Evolutionary conservation across 768 basidiomycete genomes (phyloP).

Genomic region (Lactifluus subvellereus): DNA sequence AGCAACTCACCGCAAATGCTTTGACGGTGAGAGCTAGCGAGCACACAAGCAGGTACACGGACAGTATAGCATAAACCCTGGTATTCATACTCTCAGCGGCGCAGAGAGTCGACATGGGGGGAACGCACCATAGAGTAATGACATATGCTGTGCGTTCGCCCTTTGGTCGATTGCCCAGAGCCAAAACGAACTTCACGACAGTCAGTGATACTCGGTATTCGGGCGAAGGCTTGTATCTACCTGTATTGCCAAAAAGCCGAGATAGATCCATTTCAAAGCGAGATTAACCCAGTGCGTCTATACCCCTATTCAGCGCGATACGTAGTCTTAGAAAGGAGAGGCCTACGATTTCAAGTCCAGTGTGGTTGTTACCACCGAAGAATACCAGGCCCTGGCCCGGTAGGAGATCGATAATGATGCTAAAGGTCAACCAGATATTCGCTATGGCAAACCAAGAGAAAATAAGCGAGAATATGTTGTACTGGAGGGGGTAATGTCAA

Average conservation of each 20-base stretch:
- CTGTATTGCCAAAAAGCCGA: conserved; percentile 78
- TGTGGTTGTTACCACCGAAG: conserved; percentile 56
- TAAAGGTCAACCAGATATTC: conserved; percentile 93
- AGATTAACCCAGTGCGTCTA: conserved; percentile 89
- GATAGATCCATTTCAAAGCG: conserved; percentile 79
- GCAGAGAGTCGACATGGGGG: not conserved
- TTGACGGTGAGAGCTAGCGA: conserved; percentile 78
- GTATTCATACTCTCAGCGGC: conserved; percentile 9
- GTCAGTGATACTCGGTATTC: not conserved
- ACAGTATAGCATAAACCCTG: conserved; percentile 79
- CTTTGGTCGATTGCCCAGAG: conserved; percentile 79
- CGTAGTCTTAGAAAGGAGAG: not conserved
- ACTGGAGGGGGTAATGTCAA: conserved; percentile 40
- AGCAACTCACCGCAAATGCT: conserved; percentile 59
- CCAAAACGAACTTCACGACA: conserved; percentile 52
- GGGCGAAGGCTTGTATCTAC: conserved; percentile 30
- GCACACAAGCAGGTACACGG: conserved; percentile 81
- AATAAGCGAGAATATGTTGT: conserved; percentile 76
- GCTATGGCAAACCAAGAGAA: conserved; percentile 94
- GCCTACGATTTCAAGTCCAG: conserved; percentile 48
- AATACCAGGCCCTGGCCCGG: conserved; percentile 47
- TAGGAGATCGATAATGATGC: conserved; percentile 87
- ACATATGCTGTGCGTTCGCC: conserved; percentile 74
- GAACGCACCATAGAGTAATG: conserved; percentile 59
- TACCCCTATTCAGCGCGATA: not conserved